Evolutionary conservation across 257 asterid species (phyloP).

Genomic region (Solanum chilense): DNA sequence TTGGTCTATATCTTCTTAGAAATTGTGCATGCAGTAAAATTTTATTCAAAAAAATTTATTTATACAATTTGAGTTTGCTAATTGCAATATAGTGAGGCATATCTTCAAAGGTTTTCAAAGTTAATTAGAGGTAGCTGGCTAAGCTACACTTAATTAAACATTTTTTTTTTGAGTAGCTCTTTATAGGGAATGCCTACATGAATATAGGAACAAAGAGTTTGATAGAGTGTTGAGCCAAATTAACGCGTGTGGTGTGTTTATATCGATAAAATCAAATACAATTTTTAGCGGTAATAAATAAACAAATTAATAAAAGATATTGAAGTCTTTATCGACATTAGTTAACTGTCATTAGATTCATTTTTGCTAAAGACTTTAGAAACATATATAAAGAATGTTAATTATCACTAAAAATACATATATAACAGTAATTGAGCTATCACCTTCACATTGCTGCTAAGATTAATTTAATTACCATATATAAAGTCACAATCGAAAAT

Average conservation of each 20-base stretch:
- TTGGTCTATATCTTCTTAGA: background rate
- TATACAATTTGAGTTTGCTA: background rate
- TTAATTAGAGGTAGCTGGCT: background rate
- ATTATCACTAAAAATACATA: too few species aligned
- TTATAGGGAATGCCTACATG: background rate
- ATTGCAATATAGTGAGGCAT: background rate
- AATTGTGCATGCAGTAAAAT: background rate
- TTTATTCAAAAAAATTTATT: background rate
- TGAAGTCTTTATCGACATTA: background rate
- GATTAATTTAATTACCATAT: too few species aligned
- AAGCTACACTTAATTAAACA: background rate
- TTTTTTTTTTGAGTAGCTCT: background rate
- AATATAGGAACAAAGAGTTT: background rate
- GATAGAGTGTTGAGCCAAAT: background rate
- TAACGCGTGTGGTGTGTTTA: background rate
- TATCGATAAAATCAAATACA: rapidly evolving
- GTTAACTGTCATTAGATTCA: background rate
- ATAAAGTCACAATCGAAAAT: too few species aligned
- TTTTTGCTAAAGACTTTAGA: too few species aligned
- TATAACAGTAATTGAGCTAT: too few species aligned
- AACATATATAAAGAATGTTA: too few species aligned
- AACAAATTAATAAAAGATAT: rapidly evolving
- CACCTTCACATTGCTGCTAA: background rate
- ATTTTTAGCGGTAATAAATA: rapidly evolving
- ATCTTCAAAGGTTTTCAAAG: background rate